A percentile compares a stretch with the other conserved stretches of the same genome.
Evolutionary conservation across 805 yeast species (phyloP).

Genomic region (Saccharomycopsis sp.): DNA sequence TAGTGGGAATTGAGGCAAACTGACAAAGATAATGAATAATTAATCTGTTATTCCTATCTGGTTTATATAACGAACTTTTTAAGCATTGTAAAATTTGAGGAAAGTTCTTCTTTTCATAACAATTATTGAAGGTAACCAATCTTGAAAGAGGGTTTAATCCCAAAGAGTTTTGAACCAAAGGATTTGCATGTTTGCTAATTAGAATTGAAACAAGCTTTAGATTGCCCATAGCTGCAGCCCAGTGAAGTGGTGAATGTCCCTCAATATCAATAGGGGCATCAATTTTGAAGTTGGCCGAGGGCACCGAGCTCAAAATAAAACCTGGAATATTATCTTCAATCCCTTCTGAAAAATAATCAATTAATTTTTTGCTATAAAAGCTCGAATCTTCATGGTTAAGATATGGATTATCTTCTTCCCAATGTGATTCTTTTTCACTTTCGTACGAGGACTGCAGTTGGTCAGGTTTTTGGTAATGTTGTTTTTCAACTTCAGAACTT

Average conservation of each 20-base stretch:
- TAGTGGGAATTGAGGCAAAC: constrained; percentile 37
- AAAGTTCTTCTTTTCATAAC: constrained; percentile 54
- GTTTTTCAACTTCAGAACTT: too few species aligned
- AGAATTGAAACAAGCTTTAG: constrained; percentile 47
- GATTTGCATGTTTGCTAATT: constrained; percentile 48
- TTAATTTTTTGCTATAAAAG: constrained; percentile 4
- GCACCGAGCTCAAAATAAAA: constrained; percentile 34
- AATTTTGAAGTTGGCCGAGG: constrained; percentile 55
- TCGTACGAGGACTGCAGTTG: too few species aligned
- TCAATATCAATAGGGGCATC: constrained; percentile 67
- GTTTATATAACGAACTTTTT: constrained; percentile 56
- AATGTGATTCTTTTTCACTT: too few species aligned
- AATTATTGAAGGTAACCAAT: constrained; percentile 60
- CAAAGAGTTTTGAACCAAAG: constrained; percentile 36
- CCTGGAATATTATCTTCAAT: constrained; percentile 23
- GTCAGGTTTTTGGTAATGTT: too few species aligned
- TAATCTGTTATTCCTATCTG: constrained; percentile 62
- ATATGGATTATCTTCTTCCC: too few species aligned
- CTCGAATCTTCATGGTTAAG: too few species aligned
- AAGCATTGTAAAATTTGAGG: constrained; percentile 46
- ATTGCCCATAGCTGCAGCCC: constrained; percentile 79
- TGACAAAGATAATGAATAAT: constrained; percentile 63
- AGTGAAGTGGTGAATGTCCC: constrained; percentile 73
- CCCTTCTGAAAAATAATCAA: constrained; percentile 16
- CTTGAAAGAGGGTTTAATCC: constrained; percentile 68